Evolutionary conservation across 2,329 filamentous ascomycete species (phyloP), one percentile per base, ranked within the genome.

Genomic region (Seiridium cupressi): DNA sequence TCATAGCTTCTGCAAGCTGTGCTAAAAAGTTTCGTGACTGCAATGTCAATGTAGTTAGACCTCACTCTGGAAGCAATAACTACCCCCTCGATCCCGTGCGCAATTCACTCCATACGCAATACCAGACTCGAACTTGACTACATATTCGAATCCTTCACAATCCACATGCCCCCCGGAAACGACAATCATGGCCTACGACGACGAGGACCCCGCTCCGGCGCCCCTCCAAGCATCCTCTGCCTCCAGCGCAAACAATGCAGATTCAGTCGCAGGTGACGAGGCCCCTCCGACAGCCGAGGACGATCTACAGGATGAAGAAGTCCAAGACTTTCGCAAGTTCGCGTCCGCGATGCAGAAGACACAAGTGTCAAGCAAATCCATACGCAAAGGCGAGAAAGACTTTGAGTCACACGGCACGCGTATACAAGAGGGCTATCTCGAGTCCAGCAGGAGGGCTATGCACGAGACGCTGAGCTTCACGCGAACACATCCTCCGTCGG

Each of bases 381-480:
- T 96, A 42, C 93, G 94, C 65, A 92, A 93, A 64, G 95, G 95
- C 62, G 93, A 96, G 73, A 99, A 99, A 75, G 95, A 99, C 77
- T 99, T 97, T 73, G 95, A 98, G 77, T 89, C 91, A 35, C 93
- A 98, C 76, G 91, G 91, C 53, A 98, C 95, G 2, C 84, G 86
- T 38, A 86, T 91, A 38, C 95, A 99, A 75, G 87, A 89, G 65
- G 83, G 84, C 60, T 85, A 89, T 7, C 87, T 99, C 56, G 89
- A 92, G 69, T 85, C 90, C 51, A 96, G 92, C 63, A 88, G 94
- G 58, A 82, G 84, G 66, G 94, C 93, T 26, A 95, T 99, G 90
- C 91, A 96, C 74, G 88, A 92, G 67, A 93, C 94, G 2, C 82
- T 98, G 59, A 84, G 87, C 56, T 89, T 90, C 72, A 90, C 90